Evolutionary conservation across 306 rosid species (phyloP), one percentile per base, ranked within the genome.

Genomic region (Betula pendula): DNA sequence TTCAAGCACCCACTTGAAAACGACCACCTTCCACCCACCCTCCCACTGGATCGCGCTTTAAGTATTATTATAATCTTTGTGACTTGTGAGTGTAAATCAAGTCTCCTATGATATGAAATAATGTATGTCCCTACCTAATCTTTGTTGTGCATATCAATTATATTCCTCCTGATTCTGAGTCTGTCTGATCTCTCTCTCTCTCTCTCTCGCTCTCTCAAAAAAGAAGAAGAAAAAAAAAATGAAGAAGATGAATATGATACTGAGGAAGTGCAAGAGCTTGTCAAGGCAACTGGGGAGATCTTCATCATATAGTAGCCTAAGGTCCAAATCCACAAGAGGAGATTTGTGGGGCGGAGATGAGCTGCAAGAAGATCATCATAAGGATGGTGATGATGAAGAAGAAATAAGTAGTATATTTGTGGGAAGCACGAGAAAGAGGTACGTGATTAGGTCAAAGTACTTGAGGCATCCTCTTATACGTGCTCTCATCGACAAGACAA

Each of bases 191-290:
- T 29, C 33, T 29, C 33, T 29, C 33, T 29, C 33, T 29, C 31
- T 29, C 31, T 29, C 31, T 29, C 31, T 29, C 31, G 1, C 31
- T 29, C 33, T 29, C 33, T 29, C 33, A 29, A 29, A 29, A 29
- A 29, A 29, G 33, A 29, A 29, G n/a, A n/a, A n/a, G n/a, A n/a
- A 29, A 29, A 29, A 29, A 2, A 29, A 6, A 11, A 91, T 90
- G 96, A 92, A 90, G 89, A 94, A 90, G 83, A 90, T 94, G 65
- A 88, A 84, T 77, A 77, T 82, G 33, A 38, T 92, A 50, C 56
- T 94, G 12, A 89, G 96, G 75, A 94, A 94, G 79, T 94, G 97
- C 95, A 94, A 89, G 87, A 94, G 92, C 65, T 74, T 94, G 76
- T 90, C 98, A 60, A 89, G 83, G 79, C 94, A 92, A 29, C 80